Conservation (phyloP, 352 stramenopile genomes). For the Phytophthora idaei region DNA sequence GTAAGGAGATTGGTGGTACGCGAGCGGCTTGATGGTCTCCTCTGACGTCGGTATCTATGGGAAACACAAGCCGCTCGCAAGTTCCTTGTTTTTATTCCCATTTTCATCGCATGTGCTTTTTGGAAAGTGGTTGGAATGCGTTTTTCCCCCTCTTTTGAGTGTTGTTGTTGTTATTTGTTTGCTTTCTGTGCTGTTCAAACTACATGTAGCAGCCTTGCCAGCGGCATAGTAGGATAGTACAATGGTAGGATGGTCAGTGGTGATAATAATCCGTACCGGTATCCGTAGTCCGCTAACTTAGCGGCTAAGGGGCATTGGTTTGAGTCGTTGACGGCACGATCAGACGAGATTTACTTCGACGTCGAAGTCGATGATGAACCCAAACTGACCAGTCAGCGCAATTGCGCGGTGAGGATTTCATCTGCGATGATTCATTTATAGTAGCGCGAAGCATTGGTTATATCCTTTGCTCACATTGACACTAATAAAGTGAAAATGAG, state of each 20-base stretch:
- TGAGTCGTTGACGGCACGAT: not conserved
- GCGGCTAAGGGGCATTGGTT: no score
- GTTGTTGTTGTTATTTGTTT: not conserved
- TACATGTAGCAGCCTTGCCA: no score
- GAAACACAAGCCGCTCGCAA: conserved; percentile 29
- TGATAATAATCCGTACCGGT: no score
- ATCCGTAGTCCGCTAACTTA: no score
- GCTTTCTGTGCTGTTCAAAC: not conserved
- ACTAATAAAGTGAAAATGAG: no score
- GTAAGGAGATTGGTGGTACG: conserved; percentile 30
- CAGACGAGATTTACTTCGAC: not conserved
- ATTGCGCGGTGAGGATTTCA: no score
- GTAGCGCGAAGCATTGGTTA: not conserved
- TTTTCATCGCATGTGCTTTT: conserved; percentile 36
- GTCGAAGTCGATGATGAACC: not conserved
- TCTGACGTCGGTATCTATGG: conserved; percentile 53
- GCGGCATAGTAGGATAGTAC: no score
- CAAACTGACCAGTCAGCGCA: not conserved
- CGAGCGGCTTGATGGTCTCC: conserved; percentile 33
- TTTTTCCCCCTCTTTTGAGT: not conserved
- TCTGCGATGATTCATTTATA: not conserved
- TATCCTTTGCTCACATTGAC: not conserved
- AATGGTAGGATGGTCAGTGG: no score
- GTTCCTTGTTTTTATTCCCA: conserved; percentile 40
- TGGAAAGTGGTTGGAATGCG: conserved; percentile 20